Conservation (phyloP, 768 basidiomycete genomes). For the Filobasidium floriforme region DNA sequence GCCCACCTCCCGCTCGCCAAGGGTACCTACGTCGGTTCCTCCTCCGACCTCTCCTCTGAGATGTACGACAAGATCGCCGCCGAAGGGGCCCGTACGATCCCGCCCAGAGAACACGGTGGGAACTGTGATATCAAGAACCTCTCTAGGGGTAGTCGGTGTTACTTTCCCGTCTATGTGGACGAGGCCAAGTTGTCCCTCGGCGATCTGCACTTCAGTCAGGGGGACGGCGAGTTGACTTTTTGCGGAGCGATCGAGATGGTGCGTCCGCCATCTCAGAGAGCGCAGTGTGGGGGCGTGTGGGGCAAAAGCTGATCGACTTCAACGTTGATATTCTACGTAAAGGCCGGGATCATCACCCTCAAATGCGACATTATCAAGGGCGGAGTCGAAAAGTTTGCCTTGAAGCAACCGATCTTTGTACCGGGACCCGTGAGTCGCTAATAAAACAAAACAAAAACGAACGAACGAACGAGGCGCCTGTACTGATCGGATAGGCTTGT, state of each 20-base stretch:
- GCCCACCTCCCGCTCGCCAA: conserved; percentile 57
- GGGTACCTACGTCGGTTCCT: conserved; percentile 58
- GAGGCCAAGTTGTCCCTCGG: conserved; percentile 72
- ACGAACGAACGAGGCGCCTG: not conserved
- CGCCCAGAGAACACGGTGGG: conserved; percentile 73
- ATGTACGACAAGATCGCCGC: conserved; percentile 53
- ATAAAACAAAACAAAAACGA: too few relatives aligned
- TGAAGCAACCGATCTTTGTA: conserved; percentile 61
- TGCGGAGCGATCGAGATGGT: conserved; percentile 65
- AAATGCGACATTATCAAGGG: conserved; percentile 65
- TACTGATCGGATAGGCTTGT: not conserved
- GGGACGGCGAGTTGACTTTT: conserved; percentile 50
- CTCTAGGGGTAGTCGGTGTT: conserved; percentile 49
- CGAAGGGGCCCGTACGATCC: conserved; percentile 68
- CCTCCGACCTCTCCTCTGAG: conserved; percentile 53
- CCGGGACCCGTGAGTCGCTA: not conserved
- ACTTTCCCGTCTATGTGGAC: conserved; percentile 68
- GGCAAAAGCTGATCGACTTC: not conserved
- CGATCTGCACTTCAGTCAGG: conserved; percentile 72
- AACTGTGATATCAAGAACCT: conserved; percentile 62
- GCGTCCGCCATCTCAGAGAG: not conserved
- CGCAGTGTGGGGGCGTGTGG: too few relatives aligned
- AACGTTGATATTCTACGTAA: not conserved
- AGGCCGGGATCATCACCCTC: conserved; percentile 64
- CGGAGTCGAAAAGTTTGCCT: conserved; percentile 63